phyloP scores from a whole-genome alignment of 495 filamentous ascomycete genomes.

The Recurvomyces mirabilis region DNA sequence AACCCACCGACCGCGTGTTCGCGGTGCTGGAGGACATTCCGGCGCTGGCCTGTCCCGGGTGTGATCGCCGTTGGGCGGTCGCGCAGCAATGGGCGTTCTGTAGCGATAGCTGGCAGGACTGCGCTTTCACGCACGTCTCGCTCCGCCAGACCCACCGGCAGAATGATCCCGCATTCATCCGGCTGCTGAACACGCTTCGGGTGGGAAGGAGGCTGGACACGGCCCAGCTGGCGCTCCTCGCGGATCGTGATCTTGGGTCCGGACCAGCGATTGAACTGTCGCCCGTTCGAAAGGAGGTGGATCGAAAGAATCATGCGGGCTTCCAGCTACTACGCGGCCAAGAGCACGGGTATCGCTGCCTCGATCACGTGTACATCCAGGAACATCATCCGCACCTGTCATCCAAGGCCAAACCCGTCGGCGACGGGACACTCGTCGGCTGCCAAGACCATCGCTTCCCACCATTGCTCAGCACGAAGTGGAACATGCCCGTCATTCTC shows the following conservation, averaged over 20 bases:
- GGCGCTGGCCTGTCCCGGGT: background rate
- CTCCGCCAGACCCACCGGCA: slow-evolving; percentile 44
- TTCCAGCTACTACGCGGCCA: background rate
- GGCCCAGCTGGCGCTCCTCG: background rate
- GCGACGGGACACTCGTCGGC: background rate
- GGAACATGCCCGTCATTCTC: background rate
- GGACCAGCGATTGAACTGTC: slow-evolving; percentile 37
- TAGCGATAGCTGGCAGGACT: slow-evolving; percentile 28
- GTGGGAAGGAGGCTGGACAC: background rate
- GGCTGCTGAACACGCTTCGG: slow-evolving; percentile 28
- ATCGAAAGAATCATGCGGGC: background rate
- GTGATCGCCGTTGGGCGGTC: slow-evolving; percentile 5
- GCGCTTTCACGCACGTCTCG: slow-evolving; percentile 28
- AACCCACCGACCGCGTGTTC: no score
- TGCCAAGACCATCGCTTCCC: background rate
- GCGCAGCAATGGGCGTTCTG: slow-evolving; percentile 27
- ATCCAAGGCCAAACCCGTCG: background rate
- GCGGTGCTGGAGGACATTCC: background rate
- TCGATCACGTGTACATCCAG: background rate
- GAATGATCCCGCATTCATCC: slow-evolving; percentile 37
- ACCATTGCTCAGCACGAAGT: background rate
- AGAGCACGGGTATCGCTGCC: background rate
- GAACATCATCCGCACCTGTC: background rate
- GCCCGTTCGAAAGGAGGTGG: background rate
- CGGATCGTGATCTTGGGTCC: background rate